Base-by-base conservation (phyloP, 208 protist genomes). In the Trypanosoma rangeli region DNA sequence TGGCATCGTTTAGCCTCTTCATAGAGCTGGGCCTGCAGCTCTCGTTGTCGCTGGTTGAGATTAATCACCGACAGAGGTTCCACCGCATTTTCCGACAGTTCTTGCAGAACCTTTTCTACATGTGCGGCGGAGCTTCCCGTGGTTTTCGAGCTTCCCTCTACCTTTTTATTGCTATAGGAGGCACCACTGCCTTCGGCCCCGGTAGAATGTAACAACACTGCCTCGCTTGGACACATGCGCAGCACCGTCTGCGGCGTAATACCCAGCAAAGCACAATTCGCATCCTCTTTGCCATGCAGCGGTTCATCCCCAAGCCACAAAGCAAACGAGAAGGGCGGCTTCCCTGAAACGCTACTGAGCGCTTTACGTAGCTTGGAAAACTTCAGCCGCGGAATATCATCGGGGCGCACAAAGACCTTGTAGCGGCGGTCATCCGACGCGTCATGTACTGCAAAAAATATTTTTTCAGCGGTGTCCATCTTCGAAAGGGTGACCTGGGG, bases 371-470 rank as follows among this genome's bases (percentile, higher is more conserved):
- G 24, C 35, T 72, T 72, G 5, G 31, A 53, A 0, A 68, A 3
- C n/a, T 61, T 65, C 22, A 78, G 49, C 26, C 50, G 18, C 56
- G 31, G 31, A 22, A 69, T 67, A 28, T 74, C 68, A 22, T 61
- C 68, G 26, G 46, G 48, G 35, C 54, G 57, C 15, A 79, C 26
- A 39, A 68, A 66, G n/a, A 79, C 62, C 31, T 69, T 69, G 68
- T 74, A 79, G 1, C 68, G 57, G 10, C 62, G 48, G 7, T 68
- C 68, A 50, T 68, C 74, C 24, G 58, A 42, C 1, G 54, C 42
- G 39, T 79, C 68, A 24, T 70, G 37, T 16, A 75, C 70, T 0
- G 54, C 44, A 56, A 75, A 75, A 33, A 42, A 56, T 39, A 57
- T 42, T 28, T 75, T 75, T 20, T 70, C 61, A 24, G 13, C n/a